phyloP scores from a whole-genome alignment of 805 yeast species.

The Hanseniaspora guilliermondii region DNA sequence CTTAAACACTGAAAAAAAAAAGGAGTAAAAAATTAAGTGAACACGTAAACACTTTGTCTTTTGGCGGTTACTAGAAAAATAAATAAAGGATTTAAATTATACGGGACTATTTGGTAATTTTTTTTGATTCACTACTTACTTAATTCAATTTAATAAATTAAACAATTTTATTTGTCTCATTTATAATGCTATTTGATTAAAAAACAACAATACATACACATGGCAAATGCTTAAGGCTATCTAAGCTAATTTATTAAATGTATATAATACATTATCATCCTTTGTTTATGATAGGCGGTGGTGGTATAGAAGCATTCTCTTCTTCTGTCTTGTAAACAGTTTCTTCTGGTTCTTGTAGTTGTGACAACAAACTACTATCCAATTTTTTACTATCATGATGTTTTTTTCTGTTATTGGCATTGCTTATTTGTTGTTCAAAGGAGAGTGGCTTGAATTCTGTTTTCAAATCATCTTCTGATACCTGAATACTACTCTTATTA shows the following conservation, averaged over 20 bases:
- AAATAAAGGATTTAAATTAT: neutral
- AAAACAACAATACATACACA: no score
- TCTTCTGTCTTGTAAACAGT: neutral
- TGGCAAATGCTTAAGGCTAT: no score
- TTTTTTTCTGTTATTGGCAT: constrained; percentile 7
- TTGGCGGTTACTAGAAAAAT: neutral
- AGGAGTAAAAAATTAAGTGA: neutral
- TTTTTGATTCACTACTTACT: no score
- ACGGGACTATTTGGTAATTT: neutral
- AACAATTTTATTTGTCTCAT: no score
- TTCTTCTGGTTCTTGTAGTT: constrained; percentile 10
- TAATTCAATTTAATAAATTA: no score
- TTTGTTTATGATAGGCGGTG: constrained; percentile 11
- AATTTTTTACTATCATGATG: neutral
- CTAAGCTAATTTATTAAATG: no score
- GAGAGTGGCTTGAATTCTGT: constrained; percentile 10
- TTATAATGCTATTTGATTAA: no score
- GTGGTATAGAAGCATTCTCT: neutral
- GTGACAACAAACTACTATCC: constrained; percentile 1
- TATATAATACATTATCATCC: neutral
- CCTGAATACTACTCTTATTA: neutral
- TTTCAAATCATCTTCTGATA: neutral
- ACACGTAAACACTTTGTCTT: neutral
- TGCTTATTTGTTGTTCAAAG: constrained; percentile 11
- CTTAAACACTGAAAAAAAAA: neutral